Evolutionary conservation across 2,329 filamentous ascomycete genomes (phyloP).

Genomic region (Podosphaera xanthii): DNA sequence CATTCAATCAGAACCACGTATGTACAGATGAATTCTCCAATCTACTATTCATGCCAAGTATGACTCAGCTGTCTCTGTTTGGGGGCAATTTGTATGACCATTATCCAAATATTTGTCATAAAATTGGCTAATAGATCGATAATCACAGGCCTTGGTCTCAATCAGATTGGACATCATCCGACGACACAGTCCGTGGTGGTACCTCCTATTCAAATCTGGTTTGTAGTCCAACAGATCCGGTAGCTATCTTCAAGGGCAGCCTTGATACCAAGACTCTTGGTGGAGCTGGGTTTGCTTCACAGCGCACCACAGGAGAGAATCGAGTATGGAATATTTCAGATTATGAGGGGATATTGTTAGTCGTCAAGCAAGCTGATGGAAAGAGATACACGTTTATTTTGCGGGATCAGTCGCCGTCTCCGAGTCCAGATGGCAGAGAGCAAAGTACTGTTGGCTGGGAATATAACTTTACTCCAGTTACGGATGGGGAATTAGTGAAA

Average conservation of each 20-base stretch:
- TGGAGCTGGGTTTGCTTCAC: slow-evolving; percentile 63
- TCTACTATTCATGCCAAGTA: too few species aligned
- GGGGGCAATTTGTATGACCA: slow-evolving; percentile 10
- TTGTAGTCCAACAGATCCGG: slow-evolving; percentile 12
- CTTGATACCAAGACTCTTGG: slow-evolving; percentile 55
- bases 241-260: slow-evolving; percentile 37
- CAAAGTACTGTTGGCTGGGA: slow-evolving; percentile 54
- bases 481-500: slow-evolving; percentile 22
- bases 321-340: slow-evolving; percentile 37
- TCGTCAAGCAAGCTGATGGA: slow-evolving; percentile 29
- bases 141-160: slow-evolving; percentile 31
- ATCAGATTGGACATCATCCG: slow-evolving; percentile 41
- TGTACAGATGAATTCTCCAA: too few species aligned
- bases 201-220: slow-evolving; percentile 32
- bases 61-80: slow-evolving; percentile 5
- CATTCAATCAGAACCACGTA: too few species aligned
- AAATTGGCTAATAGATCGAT: not conserved
- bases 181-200: slow-evolving; percentile 60
- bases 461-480: slow-evolving; percentile 32
- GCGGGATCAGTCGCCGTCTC: slow-evolving; percentile 42
- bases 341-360: slow-evolving; percentile 37
- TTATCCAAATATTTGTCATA: not conserved
- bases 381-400: slow-evolving; percentile 54
- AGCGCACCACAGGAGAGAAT: slow-evolving; percentile 37
- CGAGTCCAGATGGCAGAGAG: slow-evolving; percentile 40